A percentile compares a stretch with the other conserved stretches of the same genome.
Evolutionary conservation across 2,329 filamentous ascomycete genomes (phyloP).

Genomic region (Thielaviopsis populi): DNA sequence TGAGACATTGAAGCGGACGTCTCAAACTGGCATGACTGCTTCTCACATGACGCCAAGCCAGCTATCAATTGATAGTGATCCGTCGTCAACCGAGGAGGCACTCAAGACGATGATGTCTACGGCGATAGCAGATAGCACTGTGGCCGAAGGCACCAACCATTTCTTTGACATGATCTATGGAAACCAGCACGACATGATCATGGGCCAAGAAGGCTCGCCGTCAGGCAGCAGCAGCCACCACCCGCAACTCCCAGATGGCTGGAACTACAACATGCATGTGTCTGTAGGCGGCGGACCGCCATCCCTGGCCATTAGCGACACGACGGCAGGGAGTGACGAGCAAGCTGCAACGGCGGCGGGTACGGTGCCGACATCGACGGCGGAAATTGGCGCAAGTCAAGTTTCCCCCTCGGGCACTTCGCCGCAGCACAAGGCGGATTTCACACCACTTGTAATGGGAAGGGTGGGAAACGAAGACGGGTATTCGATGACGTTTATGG

Average conservation of each 20-base stretch:
- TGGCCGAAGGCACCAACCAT: background rate
- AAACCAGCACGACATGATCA: slow-evolving; percentile 5
- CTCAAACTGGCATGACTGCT: background rate
- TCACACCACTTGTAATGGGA: background rate
- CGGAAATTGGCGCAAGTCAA: background rate
- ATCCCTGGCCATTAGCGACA: slow-evolving; percentile 7
- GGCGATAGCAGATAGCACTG: background rate
- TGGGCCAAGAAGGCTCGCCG: background rate
- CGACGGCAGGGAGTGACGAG: background rate
- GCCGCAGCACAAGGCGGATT: background rate
- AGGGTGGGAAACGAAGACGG: background rate
- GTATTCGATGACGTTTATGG: background rate
- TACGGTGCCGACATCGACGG: background rate
- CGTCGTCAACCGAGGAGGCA: background rate
- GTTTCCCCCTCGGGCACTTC: background rate
- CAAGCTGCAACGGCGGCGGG: background rate
- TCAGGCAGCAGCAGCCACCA: background rate
- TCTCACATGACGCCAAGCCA: background rate
- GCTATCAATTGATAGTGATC: background rate
- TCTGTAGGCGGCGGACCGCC: slow-evolving; percentile 7
- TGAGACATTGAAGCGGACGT: background rate
- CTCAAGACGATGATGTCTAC: slow-evolving; percentile 1
- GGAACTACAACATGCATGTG: slow-evolving; percentile 8
- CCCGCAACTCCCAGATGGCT: background rate
- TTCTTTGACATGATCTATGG: slow-evolving; percentile 13